Base-by-base conservation (phyloP, 2,329 filamentous ascomycete genomes). In the Periconia sp. region DNA sequence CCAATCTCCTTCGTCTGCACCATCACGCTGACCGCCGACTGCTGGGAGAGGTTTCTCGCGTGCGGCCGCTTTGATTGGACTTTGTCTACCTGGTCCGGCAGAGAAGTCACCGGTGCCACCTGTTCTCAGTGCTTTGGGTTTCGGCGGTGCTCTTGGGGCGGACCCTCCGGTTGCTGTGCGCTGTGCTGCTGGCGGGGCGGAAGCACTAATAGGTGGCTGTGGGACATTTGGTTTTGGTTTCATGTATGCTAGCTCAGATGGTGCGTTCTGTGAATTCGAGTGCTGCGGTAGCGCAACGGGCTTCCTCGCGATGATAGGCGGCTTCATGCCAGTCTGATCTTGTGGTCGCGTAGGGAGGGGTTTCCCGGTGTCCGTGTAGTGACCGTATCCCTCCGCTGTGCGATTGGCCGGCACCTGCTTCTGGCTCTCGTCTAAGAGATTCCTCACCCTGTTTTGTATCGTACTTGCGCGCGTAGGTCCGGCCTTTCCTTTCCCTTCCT, bases 401-500 rank as follows among this genome's bases (percentile, higher is more conserved):
- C 85, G 84, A 19, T 82, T 80, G 11, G 74, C 72, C 1, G 79
- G 65, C 1, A 78, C 72, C 4, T 83, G 77, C 39, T 69, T 70
- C 41, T 55, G 59, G 28, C 87, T 89, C 61, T 96, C 92, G 48
- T 85, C 86, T 12, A 99, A 75, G 36, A 97, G 76, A 36, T 83
- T 89, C 73, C 95, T 89, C 40, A 99, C 89, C 52, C 92, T 86
- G 63, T 89, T 91, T 66, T 97, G 91, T 57, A 99, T 99, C 18
- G 86, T 88, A n/a, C 85, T 82, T 13, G 91, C 90, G 29, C 85
- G 78, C 11, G 83, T 82, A 12, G 73, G 74, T 13, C 66, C 68
- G 5, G 64, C 65, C 7, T 69, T 76, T 15, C 75, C 61, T 24
- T 55, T 71, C n/a, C 79, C 81, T 39, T 82, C 78, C 37, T 83